A percentile compares a stretch with the other conserved stretches of the same genome.
phyloP scores from a whole-genome alignment of 1,139 yeast species.

The Chernovozyma sophiae-reginae region DNA sequence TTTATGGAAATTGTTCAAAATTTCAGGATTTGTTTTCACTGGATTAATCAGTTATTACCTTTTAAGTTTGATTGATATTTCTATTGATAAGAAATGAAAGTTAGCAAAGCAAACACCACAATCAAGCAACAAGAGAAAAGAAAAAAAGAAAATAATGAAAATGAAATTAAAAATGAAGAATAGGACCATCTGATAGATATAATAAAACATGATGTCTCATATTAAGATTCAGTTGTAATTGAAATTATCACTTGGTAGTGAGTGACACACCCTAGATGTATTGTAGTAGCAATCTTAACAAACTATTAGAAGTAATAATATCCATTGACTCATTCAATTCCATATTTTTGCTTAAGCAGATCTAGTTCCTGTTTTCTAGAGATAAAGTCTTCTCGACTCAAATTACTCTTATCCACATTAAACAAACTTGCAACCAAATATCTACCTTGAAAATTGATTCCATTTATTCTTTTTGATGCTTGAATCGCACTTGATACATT shows the following conservation, averaged over 20 bases:
- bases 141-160: background rate
- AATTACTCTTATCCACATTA: slow-evolving; percentile 33
- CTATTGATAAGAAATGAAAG: slow-evolving; percentile 22
- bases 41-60: slow-evolving; percentile 59
- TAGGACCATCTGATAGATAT: too few relatives aligned
- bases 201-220: too few relatives aligned
- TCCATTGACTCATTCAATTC: slow-evolving; percentile 9
- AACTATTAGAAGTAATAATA: too few relatives aligned
- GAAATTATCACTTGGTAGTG: too few relatives aligned
- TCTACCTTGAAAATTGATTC: slow-evolving; percentile 57
- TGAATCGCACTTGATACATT: slow-evolving; percentile 43
- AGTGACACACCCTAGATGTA: too few relatives aligned
- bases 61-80: slow-evolving; percentile 37
- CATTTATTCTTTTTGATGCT: slow-evolving; percentile 54
- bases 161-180: too few relatives aligned
- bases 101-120: too few relatives aligned
- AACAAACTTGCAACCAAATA: slow-evolving; percentile 52
- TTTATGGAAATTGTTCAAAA: slow-evolving; percentile 61
- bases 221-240: too few relatives aligned
- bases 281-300: too few relatives aligned
- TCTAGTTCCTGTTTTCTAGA: slow-evolving; percentile 18
- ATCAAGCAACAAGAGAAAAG: slow-evolving; percentile 1
- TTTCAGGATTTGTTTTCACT: slow-evolving; percentile 60
- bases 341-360: slow-evolving; percentile 15
- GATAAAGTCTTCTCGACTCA: slow-evolving; percentile 19